Base-by-base conservation (phyloP, 495 filamentous ascomycete species). In the Hypoxylon crocopeplum region DNA sequence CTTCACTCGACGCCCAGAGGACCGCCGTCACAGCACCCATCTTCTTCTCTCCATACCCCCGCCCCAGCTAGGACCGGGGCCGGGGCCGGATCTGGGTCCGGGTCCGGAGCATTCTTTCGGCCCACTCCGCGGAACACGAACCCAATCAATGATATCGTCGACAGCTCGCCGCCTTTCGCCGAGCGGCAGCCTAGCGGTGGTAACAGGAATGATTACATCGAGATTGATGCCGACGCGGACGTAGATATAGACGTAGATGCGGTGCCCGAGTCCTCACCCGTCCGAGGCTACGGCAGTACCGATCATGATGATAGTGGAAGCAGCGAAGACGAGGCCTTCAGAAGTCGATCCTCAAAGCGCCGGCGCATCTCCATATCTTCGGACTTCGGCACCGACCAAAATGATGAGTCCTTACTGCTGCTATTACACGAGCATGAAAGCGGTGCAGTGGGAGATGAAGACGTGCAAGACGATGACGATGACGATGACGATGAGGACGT, bases 351-450 rank as follows among this genome's bases (percentile, higher is more conserved):
- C 17, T 51, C 39, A 10, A 72, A 59, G 32, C 64, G 56, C 20
- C 48, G 71, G n/a, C 64, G 71, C 19, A 56, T 73, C 16, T 73
- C 70, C 5, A 61, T 59, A 39, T 68, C 66, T 0, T 62, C 66
- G 1, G 37, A 24, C 5, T 27, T 49, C 13, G 20, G 33, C 48
- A 21, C 37, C 7, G 44, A 59, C 5, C 36, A 40, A n/a, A n/a
- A n/a, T n/a, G n/a, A n/a, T n/a, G n/a, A n/a, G n/a, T n/a, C n/a
- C n/a, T n/a, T n/a, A n/a, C n/a, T n/a, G n/a, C n/a, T n/a, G 20
- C 16, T 32, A 16, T 24, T 15, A 10, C 21, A 13, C 17, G 37
- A 56, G 27, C 40, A 36, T n/a, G 42, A 49, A 7, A 1, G 27
- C 11, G 54, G 19, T 12, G 32, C 33, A 15, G 49, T 48, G 34